phyloP scores from a whole-genome alignment of 1,284 basidiomycete genomes.

The Veloboletus limbatus region DNA sequence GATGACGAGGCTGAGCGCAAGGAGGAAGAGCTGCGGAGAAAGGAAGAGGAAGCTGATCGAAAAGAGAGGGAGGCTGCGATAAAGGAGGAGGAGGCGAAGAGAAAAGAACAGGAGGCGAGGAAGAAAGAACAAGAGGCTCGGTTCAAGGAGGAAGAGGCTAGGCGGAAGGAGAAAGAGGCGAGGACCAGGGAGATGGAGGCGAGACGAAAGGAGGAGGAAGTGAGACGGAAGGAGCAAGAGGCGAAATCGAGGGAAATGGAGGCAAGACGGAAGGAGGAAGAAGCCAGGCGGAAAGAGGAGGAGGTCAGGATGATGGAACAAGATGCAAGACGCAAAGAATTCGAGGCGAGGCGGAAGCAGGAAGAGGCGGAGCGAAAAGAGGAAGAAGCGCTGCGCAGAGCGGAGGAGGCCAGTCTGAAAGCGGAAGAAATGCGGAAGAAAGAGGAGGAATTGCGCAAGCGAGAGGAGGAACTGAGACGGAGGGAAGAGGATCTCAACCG shows the following conservation, averaged over 20 bases:
- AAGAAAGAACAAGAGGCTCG: constrained; percentile 23
- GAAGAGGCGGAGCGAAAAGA: constrained; percentile 32
- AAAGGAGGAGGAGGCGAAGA: constrained; percentile 25
- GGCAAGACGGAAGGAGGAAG: constrained; percentile 27
- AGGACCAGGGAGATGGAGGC: constrained; percentile 29
- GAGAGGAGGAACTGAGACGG: constrained; percentile 36
- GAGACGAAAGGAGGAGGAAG: constrained; percentile 30
- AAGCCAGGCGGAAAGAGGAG: constrained; percentile 28
- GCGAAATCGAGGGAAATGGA: constrained; percentile 21
- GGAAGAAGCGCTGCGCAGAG: constrained; percentile 29
- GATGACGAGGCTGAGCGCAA: constrained; percentile 24
- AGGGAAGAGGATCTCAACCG: constrained; percentile 34
- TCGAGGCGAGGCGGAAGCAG: constrained; percentile 31
- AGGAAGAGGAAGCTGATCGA: constrained; percentile 30
- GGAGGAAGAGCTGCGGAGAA: constrained; percentile 30
- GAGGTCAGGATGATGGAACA: constrained; percentile 34
- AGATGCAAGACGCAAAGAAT: constrained; percentile 25
- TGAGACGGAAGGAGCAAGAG: constrained; percentile 29
- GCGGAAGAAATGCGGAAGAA: constrained; percentile 27
- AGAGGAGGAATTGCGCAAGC: constrained; percentile 38
- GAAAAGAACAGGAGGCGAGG: constrained; percentile 23
- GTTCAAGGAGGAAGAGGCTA: constrained; percentile 24
- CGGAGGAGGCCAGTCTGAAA: constrained; percentile 29
- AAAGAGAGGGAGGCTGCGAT: constrained; percentile 23
- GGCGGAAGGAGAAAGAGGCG: constrained; percentile 29